A percentile compares a stretch with the other conserved stretches of the same genome.
phyloP scores from a whole-genome alignment of 768 basidiomycete species.

The Strobilomyces echinocephalus region DNA sequence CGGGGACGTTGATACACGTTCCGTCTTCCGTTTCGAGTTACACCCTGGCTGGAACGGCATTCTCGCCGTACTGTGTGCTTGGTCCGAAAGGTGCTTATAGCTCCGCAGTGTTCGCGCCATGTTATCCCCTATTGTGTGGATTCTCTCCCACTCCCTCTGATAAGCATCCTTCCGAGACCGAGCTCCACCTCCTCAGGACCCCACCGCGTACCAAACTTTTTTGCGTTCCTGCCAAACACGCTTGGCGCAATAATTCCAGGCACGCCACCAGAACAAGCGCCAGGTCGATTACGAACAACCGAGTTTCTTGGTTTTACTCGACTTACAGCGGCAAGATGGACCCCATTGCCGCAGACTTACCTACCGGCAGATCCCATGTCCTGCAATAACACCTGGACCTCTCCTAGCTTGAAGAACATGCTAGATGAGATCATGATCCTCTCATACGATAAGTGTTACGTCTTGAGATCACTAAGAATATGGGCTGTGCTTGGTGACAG shows the following conservation, averaged over 20 bases:
- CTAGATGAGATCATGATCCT: conserved; percentile 10
- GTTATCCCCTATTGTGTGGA: neutral
- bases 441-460: neutral
- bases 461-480: neutral
- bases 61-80: neutral
- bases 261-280: conserved; percentile 4
- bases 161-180: neutral
- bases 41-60: neutral
- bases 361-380: neutral
- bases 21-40: conserved; percentile 13
- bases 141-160: neutral
- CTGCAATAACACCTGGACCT: no score
- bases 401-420: neutral
- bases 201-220: neutral
- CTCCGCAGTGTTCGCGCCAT: neutral
- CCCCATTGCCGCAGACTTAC: neutral
- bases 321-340: neutral
- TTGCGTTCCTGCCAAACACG: neutral
- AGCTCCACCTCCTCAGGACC: neutral
- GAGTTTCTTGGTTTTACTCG: no score
- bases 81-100: neutral
- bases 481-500: no score
- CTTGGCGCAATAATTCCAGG: neutral
- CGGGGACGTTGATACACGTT: conserved; percentile 6
- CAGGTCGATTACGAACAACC: neutral